Base-by-base conservation (phyloP, 1,139 yeast species). In the Eremothecium coryli region DNA sequence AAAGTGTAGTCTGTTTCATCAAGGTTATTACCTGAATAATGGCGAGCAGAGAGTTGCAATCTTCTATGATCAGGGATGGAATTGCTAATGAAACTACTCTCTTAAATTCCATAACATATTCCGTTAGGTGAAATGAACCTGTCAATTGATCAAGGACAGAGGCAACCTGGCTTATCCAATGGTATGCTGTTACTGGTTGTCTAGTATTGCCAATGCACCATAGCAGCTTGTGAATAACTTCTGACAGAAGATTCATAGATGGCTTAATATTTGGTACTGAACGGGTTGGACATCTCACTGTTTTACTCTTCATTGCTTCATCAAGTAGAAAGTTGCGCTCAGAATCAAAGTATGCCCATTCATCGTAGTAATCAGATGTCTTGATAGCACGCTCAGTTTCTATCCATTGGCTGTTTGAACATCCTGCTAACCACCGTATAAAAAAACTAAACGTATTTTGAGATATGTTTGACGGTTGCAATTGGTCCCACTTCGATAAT, bases 341-440 rank as follows among this genome's bases (percentile, higher is more conserved):
- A 3, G 12, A n/a, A 13, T 32, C 14, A 16, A 23, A 26, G 8
- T 25, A 20, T 11, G 30, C 24, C 46, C 46, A 43, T 13, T 41
- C 33, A 11, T 34, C 17, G 28, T 31, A 42, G 22, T 36, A 36
- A 10, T 20, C 9, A n/a, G 21, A 12, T 13, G 7, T 14, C 13
- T 17, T 6, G 3, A 27, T 12, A 14, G 18, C 16, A 10, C 18
- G n/a, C 25, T 28, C 10, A 14, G 4, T 4, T 11, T 8, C 23
- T 3, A 22, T 14, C n/a, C 35, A 40, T 5, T 31, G 23, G 26
- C 13, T 22, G 8, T 10, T 18, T 14, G 25, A 32, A 5, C 45
- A 39, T 9, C 66, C 68, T 32, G 62, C 47, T 9, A 70, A 26
- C 78, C 80, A 74, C 2, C 56, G 44, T 9, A 70, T 23, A 38